Evolutionary conservation across 164 flowering plant genomes (phyloP).

Genomic region (Amborella trichopoda): DNA sequence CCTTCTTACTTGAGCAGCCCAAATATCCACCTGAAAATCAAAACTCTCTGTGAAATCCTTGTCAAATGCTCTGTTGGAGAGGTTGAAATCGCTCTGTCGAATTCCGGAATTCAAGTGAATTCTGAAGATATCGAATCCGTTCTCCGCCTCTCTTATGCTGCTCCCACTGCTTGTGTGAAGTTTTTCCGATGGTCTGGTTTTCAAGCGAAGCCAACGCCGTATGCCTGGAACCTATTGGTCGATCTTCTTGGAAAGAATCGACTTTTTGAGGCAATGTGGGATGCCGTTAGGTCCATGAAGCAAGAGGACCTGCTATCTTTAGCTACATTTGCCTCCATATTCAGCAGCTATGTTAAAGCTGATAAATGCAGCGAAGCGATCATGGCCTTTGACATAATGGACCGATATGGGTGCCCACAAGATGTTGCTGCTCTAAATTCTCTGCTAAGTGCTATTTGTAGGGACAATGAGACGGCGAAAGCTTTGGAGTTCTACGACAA

Average conservation of each 20-base stretch:
- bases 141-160: slow-evolving; percentile 32
- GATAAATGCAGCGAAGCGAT: slow-evolving; percentile 43
- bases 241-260: slow-evolving; percentile 64
- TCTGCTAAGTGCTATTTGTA: slow-evolving; percentile 56
- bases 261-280: slow-evolving; percentile 74
- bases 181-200: slow-evolving; percentile 53
- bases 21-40: slow-evolving; percentile 20
- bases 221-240: slow-evolving; percentile 68
- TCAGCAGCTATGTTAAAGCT: slow-evolving; percentile 50
- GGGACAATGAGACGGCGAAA: slow-evolving; percentile 23
- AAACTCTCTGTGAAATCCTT: slow-evolving; percentile 27
- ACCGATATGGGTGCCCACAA: slow-evolving; percentile 42
- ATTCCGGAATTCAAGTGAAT: slow-evolving; percentile 23
- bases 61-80: slow-evolving; percentile 17
- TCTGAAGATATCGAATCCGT: slow-evolving; percentile 40
- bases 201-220: slow-evolving; percentile 20
- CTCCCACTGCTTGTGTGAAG: slow-evolving; percentile 43
- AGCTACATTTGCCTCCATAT: slow-evolving; percentile 53
- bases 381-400: slow-evolving; percentile 68
- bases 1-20: slow-evolving; percentile 7
- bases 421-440: slow-evolving; percentile 67
- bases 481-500: slow-evolving; percentile 50
- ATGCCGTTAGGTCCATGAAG: slow-evolving; percentile 70
- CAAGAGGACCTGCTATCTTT: slow-evolving; percentile 34
- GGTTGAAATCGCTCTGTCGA: slow-evolving; percentile 30